phyloP scores from a whole-genome alignment of 306 rosid species.

The Abrus precatorius region DNA sequence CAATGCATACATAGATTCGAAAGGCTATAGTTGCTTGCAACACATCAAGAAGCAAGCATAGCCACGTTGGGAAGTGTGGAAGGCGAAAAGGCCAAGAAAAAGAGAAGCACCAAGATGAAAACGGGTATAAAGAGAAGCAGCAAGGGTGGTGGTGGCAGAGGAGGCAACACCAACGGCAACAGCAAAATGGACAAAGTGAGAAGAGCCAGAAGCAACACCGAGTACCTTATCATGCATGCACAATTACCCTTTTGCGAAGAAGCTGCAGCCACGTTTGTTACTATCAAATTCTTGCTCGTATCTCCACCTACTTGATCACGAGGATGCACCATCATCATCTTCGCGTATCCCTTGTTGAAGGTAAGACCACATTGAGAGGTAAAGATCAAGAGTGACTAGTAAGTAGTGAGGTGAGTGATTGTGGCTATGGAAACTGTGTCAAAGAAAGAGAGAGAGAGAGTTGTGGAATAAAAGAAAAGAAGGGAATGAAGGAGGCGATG shows the following conservation, averaged over 20 bases:
- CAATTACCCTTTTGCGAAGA: neutral
- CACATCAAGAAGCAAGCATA: constrained; percentile 21
- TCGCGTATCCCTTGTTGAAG: neutral
- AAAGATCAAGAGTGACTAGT: neutral
- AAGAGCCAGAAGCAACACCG: constrained; percentile 57
- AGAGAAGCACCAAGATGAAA: constrained; percentile 58
- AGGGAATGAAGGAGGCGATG: neutral
- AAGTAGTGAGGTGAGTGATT: neutral
- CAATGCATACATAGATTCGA: constrained; percentile 19
- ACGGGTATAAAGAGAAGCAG: constrained; percentile 67
- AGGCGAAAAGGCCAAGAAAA: constrained; percentile 66
- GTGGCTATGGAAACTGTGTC: neutral
- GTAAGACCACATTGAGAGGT: constrained; percentile 19
- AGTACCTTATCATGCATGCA: constrained; percentile 59
- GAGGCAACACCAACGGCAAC: constrained; percentile 75
- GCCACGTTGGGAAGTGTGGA: constrained; percentile 50
- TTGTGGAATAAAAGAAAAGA: neutral
- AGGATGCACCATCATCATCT: constrained; percentile 23
- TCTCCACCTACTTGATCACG: constrained; percentile 4
- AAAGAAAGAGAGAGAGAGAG: neutral
- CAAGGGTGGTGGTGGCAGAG: constrained; percentile 81
- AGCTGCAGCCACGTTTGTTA: neutral
- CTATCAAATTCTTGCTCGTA: neutral
- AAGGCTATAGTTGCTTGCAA: neutral
- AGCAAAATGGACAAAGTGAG: constrained; percentile 60